Evolutionary conservation across 371 early-diverging fungal genomes (phyloP).

Genomic region (Mortierella sp.): DNA sequence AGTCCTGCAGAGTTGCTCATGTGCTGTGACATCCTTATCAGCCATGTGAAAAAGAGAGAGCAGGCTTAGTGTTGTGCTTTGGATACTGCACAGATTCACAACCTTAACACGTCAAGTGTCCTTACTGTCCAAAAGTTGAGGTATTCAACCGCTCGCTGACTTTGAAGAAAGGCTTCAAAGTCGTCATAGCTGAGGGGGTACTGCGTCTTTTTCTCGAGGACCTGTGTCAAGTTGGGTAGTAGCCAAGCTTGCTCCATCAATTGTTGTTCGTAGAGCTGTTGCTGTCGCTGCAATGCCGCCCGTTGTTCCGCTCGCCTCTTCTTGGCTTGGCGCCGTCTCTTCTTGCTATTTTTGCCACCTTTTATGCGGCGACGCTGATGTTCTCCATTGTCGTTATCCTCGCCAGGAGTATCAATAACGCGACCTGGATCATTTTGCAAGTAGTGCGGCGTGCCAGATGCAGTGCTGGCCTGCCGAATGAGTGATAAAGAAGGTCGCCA

Average conservation of each 20-base stretch:
- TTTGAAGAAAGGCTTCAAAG: constrained; percentile 45
- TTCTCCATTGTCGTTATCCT: neutral
- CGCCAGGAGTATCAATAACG: constrained; percentile 8
- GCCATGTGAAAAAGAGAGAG: constrained; percentile 8
- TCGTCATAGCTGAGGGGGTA: constrained; percentile 44
- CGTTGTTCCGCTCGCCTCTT: constrained; percentile 20
- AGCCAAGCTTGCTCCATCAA: constrained; percentile 14
- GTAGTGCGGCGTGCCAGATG: constrained; percentile 20
- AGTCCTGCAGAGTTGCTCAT: constrained; percentile 51
- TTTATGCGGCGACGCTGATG: constrained; percentile 11
- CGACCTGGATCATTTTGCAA: constrained; percentile 37
- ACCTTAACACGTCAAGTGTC: neutral
- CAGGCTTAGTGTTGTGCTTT: constrained; percentile 7
- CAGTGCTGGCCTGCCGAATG: constrained; percentile 44
- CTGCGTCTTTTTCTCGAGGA: constrained; percentile 35
- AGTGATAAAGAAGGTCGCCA: constrained; percentile 49
- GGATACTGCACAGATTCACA: too few species aligned
- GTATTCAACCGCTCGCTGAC: constrained; percentile 44
- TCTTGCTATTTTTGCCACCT: constrained; percentile 21
- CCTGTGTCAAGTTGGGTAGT: constrained; percentile 20
- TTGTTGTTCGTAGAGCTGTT: constrained; percentile 23
- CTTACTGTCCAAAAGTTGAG: constrained; percentile 53
- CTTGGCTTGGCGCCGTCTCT: constrained; percentile 23
- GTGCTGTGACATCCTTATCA: constrained; percentile 39
- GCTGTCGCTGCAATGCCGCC: constrained; percentile 23